Conservation (phyloP, 257 asterid genomes). For the Cruciata laevipes region DNA sequence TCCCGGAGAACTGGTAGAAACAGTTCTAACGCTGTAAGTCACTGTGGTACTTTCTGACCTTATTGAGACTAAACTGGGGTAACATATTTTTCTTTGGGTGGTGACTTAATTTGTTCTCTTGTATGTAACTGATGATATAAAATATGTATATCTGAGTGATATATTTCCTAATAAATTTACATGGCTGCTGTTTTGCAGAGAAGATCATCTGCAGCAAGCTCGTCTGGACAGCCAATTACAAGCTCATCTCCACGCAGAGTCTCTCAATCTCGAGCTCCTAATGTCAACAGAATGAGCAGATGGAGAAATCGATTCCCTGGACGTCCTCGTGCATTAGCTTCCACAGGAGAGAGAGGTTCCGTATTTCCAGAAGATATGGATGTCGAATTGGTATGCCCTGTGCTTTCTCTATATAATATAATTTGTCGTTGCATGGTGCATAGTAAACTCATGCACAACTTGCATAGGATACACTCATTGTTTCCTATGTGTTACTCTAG, state of each 20-base stretch:
- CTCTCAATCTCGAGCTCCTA: constrained; percentile 35
- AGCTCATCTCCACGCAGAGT: constrained; percentile 47
- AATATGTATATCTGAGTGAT: not conserved
- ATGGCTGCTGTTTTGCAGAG: constrained; percentile 38
- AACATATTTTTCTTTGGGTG: not conserved
- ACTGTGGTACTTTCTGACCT: constrained; percentile 4
- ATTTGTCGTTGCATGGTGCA: constrained; percentile 3
- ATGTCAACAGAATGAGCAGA: constrained; percentile 53
- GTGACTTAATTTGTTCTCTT: not conserved
- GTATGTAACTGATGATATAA: not conserved
- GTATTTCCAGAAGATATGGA: constrained; percentile 76
- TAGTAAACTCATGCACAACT: not conserved
- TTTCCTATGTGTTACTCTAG: not conserved
- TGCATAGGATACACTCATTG: not conserved
- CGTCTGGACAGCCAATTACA: constrained; percentile 40
- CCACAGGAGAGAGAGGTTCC: constrained; percentile 41
- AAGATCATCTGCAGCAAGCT: constrained; percentile 25
- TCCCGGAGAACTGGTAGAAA: constrained; percentile 31
- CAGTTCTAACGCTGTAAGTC: constrained; percentile 40
- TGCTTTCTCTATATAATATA: constrained; percentile 12
- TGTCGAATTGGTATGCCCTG: constrained; percentile 56
- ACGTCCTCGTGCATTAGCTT: constrained; percentile 42
- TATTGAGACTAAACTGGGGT: not conserved
- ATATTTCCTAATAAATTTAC: constrained; percentile 10
- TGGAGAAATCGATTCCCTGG: constrained; percentile 69